Percentiles rank a stretch among this genome's conserved stretches.
Conservation (phyloP, 495 filamentous ascomycete genomes). For the Penicillium lividum region DNA sequence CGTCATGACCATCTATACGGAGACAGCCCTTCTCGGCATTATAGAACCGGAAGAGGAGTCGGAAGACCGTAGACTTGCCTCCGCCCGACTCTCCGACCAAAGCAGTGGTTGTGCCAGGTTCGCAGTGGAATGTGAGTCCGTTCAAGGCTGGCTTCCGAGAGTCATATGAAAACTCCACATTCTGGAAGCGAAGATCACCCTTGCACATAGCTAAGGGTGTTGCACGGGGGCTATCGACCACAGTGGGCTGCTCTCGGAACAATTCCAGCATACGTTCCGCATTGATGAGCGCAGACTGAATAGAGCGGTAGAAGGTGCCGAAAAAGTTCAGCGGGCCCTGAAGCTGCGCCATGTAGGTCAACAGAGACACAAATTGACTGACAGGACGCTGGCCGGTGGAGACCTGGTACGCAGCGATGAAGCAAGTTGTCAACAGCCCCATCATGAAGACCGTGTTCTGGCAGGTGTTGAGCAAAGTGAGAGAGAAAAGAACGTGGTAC, state of each 20-base stretch:
- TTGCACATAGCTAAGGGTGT: slow-evolving; percentile 60
- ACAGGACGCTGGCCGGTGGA: slow-evolving; percentile 68
- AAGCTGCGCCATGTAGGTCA: slow-evolving; percentile 90
- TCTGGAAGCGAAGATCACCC: slow-evolving; percentile 80
- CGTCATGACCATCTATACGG: slow-evolving; percentile 78
- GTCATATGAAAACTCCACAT: slow-evolving; percentile 92
- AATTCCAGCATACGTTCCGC: slow-evolving; percentile 92
- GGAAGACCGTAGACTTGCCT: slow-evolving; percentile 97
- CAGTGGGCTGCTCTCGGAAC: slow-evolving; percentile 92
- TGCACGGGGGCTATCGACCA: slow-evolving; percentile 66
- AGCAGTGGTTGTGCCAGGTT: slow-evolving; percentile 89
- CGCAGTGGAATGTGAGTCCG: slow-evolving; percentile 76
- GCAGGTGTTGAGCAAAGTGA: slow-evolving; percentile 90
- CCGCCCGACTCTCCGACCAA: slow-evolving; percentile 95
- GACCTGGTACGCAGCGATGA: slow-evolving; percentile 88
- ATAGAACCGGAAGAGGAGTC: slow-evolving; percentile 94
- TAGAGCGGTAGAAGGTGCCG: slow-evolving; percentile 94
- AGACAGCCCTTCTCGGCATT: slow-evolving; percentile 77
- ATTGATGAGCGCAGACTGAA: slow-evolving; percentile 96
- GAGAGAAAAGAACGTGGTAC: slow-evolving; percentile 81
- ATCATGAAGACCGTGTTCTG: slow-evolving; percentile 94
- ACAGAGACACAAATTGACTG: slow-evolving; percentile 75
- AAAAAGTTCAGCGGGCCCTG: slow-evolving; percentile 96
- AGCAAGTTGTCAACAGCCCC: slow-evolving; percentile 79
- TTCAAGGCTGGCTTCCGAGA: slow-evolving; percentile 80